Percentiles rank a stretch among this genome's conserved stretches.
Evolutionary conservation across 2,329 filamentous ascomycete genomes (phyloP).

Genomic region (Conoideocrella luteorostrata): DNA sequence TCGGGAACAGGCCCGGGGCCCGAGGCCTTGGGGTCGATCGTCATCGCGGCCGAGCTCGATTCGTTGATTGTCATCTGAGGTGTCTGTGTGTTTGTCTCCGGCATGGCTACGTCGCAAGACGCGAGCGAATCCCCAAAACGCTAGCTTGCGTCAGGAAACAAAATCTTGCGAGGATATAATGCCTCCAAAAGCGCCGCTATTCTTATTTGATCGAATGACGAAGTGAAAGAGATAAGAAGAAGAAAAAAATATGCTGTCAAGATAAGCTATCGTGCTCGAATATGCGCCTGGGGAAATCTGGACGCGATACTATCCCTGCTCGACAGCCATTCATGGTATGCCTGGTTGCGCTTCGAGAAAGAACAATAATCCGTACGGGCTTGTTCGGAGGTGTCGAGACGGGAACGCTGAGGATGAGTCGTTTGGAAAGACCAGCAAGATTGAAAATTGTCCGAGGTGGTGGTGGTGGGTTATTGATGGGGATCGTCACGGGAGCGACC

Average conservation of each 20-base stretch:
- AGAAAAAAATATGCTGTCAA: constrained; percentile 2
- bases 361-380: no score
- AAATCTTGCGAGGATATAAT: no score
- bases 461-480: background rate
- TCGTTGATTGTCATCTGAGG: background rate
- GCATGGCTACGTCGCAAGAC: constrained; percentile 1
- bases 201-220: no score
- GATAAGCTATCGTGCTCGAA: constrained; percentile 4
- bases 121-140: no score
- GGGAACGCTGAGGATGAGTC: background rate
- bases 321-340: constrained; percentile 10
- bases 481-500: constrained; percentile 6
- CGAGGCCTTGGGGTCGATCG: constrained; percentile 17
- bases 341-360: background rate
- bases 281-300: constrained; percentile 3
- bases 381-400: background rate
- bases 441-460: background rate
- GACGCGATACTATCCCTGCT: background rate
- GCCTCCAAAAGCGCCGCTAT: no score
- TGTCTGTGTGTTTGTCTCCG: background rate
- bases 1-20: constrained; percentile 6
- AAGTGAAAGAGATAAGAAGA: no score
- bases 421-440: background rate
- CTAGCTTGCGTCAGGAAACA: no score
- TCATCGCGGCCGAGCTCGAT: constrained; percentile 7